Evolutionary conservation across 2,329 filamentous ascomycete species (phyloP).

Genomic region (Pezicula radicicola): DNA sequence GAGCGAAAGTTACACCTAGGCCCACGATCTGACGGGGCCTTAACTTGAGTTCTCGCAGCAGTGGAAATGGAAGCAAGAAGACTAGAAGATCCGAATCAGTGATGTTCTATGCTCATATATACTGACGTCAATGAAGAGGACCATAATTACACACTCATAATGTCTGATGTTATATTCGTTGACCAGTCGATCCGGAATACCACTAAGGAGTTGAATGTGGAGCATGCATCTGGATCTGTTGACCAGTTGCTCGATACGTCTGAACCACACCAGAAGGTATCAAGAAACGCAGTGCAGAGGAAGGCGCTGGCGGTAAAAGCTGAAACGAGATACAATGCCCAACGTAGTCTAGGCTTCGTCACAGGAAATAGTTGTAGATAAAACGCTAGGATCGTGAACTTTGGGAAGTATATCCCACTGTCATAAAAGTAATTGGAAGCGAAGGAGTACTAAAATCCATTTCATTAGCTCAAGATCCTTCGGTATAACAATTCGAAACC

Average conservation of each 20-base stretch:
- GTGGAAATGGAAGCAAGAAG: neutral
- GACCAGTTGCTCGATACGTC: slow-evolving; percentile 1
- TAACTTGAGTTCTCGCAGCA: neutral
- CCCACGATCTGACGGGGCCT: neutral
- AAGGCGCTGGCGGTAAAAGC: neutral
- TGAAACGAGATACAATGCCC: neutral
- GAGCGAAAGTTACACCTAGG: neutral
- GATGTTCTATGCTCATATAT: neutral
- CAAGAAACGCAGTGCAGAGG: neutral
- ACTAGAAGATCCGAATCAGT: neutral
- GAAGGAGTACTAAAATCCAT: neutral
- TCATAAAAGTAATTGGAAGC: slow-evolving; percentile 2
- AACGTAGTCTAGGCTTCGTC: neutral
- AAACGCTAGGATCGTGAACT: slow-evolving; percentile 1
- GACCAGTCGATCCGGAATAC: slow-evolving; percentile 1
- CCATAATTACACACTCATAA: neutral
- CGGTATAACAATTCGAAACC: neutral
- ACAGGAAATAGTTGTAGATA: slow-evolving; percentile 1
- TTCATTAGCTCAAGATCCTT: neutral
- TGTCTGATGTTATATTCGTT: neutral
- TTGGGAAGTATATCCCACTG: slow-evolving; percentile 1
- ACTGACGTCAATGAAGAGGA: neutral
- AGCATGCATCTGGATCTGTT: neutral
- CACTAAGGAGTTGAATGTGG: neutral
- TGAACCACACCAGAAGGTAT: neutral